A percentile compares a stretch with the other conserved stretches of the same genome.
Evolutionary conservation across 2,329 filamentous ascomycete species (phyloP).

Genomic region (Sarocladiaceae sp.): DNA sequence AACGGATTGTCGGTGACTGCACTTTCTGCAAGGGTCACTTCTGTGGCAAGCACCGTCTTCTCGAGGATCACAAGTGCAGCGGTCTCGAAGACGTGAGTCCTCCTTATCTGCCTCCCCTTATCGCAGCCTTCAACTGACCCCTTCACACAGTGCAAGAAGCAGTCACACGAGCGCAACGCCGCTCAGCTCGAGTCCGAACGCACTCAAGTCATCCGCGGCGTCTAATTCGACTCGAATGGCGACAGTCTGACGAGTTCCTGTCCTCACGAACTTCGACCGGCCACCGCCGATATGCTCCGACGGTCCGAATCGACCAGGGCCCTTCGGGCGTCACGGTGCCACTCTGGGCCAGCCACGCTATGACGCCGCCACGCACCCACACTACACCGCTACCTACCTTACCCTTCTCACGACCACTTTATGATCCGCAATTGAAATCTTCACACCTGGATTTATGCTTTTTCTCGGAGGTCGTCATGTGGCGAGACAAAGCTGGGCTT

Average conservation of each 20-base stretch:
- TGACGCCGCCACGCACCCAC: neutral
- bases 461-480: neutral
- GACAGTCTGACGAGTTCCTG: neutral
- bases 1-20: slow-evolving; percentile 94
- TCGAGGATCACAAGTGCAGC: slow-evolving; percentile 91
- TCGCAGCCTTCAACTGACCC: neutral
- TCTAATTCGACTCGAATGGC: slow-evolving; percentile 41
- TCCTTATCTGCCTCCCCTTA: slow-evolving; percentile 10
- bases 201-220: slow-evolving; percentile 88
- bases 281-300: neutral
- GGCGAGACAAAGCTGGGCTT: too few relatives aligned
- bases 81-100: slow-evolving; percentile 76
- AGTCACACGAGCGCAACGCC: slow-evolving; percentile 89
- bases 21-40: slow-evolving; percentile 90
- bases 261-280: neutral
- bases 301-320: too few relatives aligned
- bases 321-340: neutral
- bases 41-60: slow-evolving; percentile 87
- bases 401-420: slow-evolving; percentile 7
- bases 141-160: slow-evolving; percentile 74
- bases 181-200: slow-evolving; percentile 88
- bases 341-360: slow-evolving; percentile 5
- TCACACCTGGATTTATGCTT: neutral
- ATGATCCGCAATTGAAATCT: slow-evolving; percentile 1
- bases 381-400: slow-evolving; percentile 4